phyloP scores from a whole-genome alignment of 148 eudicot species.

The Diospyros kaki region DNA sequence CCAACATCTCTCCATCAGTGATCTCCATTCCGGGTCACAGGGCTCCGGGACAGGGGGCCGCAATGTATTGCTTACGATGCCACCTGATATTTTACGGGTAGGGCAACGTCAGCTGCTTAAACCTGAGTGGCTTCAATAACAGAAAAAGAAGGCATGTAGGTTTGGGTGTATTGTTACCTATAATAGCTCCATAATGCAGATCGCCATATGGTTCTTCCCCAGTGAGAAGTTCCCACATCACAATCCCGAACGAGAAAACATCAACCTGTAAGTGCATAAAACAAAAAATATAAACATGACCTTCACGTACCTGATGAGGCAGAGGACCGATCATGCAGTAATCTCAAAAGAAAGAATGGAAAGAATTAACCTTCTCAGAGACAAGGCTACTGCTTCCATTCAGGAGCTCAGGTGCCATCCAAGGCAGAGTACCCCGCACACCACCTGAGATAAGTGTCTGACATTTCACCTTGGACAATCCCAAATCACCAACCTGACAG shows the following conservation, averaged over 20 bases:
- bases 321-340: neutral
- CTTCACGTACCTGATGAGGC: neutral
- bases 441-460: conserved; percentile 93
- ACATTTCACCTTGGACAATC: conserved; percentile 87
- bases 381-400: conserved; percentile 90
- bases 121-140: neutral
- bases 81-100: conserved; percentile 44
- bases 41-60: conserved; percentile 73
- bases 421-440: conserved; percentile 93
- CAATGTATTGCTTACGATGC: conserved; percentile 89
- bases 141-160: neutral
- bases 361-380: conserved; percentile 65
- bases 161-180: conserved; percentile 38
- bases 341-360: conserved; percentile 8
- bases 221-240: conserved; percentile 94
- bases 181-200: conserved; percentile 86
- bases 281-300: neutral
- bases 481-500: conserved; percentile 87
- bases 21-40: conserved; percentile 81
- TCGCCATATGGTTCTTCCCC: conserved; percentile 95
- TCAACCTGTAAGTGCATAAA: conserved; percentile 49
- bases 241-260: conserved; percentile 93
- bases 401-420: conserved; percentile 98
- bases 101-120: neutral
- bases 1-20: conserved; percentile 94